Evolutionary conservation across 208 protist species (phyloP).

Genomic region (Porcisia deanei): DNA sequence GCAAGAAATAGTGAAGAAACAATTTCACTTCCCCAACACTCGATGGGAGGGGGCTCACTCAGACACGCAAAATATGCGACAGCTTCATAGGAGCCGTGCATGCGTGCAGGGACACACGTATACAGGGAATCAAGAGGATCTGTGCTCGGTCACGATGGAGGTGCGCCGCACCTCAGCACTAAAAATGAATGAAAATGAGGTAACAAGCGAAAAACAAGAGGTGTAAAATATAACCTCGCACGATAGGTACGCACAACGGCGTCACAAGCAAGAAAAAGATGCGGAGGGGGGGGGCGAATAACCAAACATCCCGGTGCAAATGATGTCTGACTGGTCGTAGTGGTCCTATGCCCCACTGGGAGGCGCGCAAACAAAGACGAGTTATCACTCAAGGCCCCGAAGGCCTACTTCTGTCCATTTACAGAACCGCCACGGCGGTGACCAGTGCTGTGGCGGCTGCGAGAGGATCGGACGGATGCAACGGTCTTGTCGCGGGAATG

Average conservation of each 20-base stretch:
- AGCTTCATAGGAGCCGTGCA: background rate
- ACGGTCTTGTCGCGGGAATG: background rate
- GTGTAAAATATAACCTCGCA: background rate
- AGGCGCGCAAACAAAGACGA: background rate
- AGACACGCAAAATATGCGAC: background rate
- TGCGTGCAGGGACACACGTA: background rate
- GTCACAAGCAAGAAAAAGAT: background rate
- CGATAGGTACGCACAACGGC: background rate
- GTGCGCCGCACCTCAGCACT: background rate
- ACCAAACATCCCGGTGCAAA: no score
- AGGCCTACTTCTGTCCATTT: constrained; percentile 18
- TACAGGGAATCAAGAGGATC: no score
- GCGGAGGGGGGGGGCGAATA: background rate
- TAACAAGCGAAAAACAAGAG: no score
- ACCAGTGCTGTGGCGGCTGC: constrained; percentile 25
- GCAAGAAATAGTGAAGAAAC: background rate
- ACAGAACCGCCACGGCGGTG: constrained; percentile 14
- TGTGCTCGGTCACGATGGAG: background rate
- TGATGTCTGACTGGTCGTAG: background rate
- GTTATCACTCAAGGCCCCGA: background rate
- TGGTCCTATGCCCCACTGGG: background rate
- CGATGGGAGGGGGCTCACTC: background rate
- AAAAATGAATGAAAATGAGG: no score
- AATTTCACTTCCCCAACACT: no score
- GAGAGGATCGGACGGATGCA: constrained; percentile 12